Conservation (phyloP, 257 asterid species). For the Solanum raphanifolium region DNA sequence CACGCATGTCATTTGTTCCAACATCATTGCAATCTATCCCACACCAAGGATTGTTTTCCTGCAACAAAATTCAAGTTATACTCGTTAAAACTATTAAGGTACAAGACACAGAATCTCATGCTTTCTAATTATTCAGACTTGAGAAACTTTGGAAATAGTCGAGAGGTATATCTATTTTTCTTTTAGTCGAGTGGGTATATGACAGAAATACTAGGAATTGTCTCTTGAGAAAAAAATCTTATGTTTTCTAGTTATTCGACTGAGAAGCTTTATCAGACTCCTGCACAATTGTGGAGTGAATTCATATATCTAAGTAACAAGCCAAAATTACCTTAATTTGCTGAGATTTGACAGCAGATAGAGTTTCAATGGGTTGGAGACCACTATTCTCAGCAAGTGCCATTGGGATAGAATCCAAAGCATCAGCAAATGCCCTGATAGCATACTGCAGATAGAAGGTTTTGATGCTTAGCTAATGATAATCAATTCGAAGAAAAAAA, state of each 20-base stretch:
- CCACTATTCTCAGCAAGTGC: constrained; percentile 95
- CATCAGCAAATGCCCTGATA: constrained; percentile 89
- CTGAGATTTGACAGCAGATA: constrained; percentile 78
- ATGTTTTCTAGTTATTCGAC: neutral
- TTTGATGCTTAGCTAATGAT: neutral
- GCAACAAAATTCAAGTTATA: neutral
- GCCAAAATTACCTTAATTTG: constrained; percentile 59
- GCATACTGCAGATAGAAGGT: constrained; percentile 56
- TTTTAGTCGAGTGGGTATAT: neutral
- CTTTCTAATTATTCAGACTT: neutral
- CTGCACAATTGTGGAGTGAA: neutral
- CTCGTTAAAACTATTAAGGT: neutral
- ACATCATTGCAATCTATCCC: constrained; percentile 82
- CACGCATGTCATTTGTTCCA: constrained; percentile 83
- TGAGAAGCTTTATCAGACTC: neutral
- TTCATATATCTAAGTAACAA: neutral
- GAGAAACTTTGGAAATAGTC: neutral
- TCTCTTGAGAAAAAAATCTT: neutral
- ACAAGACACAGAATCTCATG: neutral
- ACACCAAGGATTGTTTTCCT: constrained; percentile 56
- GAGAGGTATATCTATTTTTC: neutral
- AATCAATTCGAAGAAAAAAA: neutral
- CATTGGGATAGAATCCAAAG: constrained; percentile 85
- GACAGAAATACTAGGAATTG: neutral
- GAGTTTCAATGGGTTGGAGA: constrained; percentile 77